Evolutionary conservation across 2,329 filamentous ascomycete genomes (phyloP).

Genomic region (Xylariaceae sp.): DNA sequence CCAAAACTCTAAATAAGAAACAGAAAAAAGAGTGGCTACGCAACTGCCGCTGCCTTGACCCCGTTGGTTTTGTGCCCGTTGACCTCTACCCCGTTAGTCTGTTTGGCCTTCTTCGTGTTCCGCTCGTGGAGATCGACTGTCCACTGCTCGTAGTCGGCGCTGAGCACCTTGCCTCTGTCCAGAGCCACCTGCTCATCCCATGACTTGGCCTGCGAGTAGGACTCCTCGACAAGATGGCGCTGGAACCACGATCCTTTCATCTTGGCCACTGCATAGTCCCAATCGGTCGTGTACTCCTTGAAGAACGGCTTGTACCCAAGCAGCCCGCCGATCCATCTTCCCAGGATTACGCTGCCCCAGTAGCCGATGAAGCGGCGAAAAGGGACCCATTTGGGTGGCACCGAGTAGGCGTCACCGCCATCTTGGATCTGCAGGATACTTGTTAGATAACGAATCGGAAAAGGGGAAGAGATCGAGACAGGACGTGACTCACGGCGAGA

Average conservation of each 20-base stretch:
- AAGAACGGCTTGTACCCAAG: conserved; percentile 34
- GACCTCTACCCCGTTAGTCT: neutral
- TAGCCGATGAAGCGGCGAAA: conserved; percentile 26
- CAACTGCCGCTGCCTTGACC: neutral
- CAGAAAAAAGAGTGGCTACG: neutral
- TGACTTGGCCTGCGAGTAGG: conserved; percentile 18
- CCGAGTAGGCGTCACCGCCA: conserved; percentile 14
- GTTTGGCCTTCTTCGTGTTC: neutral
- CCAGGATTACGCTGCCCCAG: conserved; percentile 26
- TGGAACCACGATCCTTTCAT: conserved; percentile 27
- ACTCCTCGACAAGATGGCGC: conserved; percentile 28
- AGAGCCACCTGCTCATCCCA: conserved; percentile 8
- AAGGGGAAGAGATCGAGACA: neutral
- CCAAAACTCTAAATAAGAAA: too few species aligned
- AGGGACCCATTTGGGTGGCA: conserved; percentile 30
- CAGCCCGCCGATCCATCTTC: conserved; percentile 32
- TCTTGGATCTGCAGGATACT: conserved; percentile 8
- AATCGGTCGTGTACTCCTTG: conserved; percentile 33
- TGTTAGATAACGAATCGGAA: neutral
- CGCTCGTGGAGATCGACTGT: conserved; percentile 2
- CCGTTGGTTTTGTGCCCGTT: neutral
- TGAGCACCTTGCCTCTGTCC: conserved; percentile 5
- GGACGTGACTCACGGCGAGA: conserved; percentile 22
- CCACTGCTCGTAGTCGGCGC: conserved; percentile 6
- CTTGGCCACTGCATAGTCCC: conserved; percentile 30